phyloP scores from a whole-genome alignment of 2,329 filamentous ascomycete genomes.

The Phialemoniopsis sp. region DNA sequence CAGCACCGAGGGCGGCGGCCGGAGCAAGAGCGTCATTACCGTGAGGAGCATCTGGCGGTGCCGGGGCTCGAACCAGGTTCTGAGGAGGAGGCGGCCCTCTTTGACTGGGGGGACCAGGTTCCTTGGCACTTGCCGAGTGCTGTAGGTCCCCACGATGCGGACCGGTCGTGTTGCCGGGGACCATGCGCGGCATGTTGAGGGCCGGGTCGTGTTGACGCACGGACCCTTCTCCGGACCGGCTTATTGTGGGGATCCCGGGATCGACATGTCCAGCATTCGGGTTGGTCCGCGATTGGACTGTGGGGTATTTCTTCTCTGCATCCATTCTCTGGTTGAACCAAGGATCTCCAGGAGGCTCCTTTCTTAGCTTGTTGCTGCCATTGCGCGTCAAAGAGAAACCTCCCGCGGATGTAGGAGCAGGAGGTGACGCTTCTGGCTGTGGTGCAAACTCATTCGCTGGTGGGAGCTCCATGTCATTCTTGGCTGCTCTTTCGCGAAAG shows the following conservation, averaged over 20 bases:
- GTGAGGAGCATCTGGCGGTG: not conserved
- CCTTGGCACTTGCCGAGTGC: too few relatives aligned
- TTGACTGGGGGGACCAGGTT: too few relatives aligned
- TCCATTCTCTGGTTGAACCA: slow-evolving; percentile 39
- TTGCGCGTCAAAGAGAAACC: slow-evolving; percentile 32
- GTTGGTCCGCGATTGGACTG: slow-evolving; percentile 17
- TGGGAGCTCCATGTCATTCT: slow-evolving; percentile 33
- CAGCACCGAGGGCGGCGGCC: not conserved
- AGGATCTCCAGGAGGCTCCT: slow-evolving; percentile 50
- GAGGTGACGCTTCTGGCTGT: too few relatives aligned
- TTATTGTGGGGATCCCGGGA: slow-evolving; percentile 3
- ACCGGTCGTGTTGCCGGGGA: not conserved
- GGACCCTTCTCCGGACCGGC: slow-evolving; percentile 6
- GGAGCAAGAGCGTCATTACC: slow-evolving; percentile 9
- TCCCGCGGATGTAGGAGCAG: too few relatives aligned
- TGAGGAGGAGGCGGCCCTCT: too few relatives aligned
- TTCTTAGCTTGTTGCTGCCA: slow-evolving; percentile 56
- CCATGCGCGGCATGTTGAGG: not conserved
- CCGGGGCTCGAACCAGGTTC: too few relatives aligned
- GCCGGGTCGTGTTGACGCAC: slow-evolving; percentile 8
- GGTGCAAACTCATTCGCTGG: slow-evolving; percentile 14
- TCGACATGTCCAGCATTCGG: slow-evolving; percentile 8
- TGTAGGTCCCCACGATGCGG: not conserved
- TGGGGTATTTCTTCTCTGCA: slow-evolving; percentile 30
- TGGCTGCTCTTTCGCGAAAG: slow-evolving; percentile 54